phyloP scores from a whole-genome alignment of 306 rosid species.

The Calophaca sinica region DNA sequence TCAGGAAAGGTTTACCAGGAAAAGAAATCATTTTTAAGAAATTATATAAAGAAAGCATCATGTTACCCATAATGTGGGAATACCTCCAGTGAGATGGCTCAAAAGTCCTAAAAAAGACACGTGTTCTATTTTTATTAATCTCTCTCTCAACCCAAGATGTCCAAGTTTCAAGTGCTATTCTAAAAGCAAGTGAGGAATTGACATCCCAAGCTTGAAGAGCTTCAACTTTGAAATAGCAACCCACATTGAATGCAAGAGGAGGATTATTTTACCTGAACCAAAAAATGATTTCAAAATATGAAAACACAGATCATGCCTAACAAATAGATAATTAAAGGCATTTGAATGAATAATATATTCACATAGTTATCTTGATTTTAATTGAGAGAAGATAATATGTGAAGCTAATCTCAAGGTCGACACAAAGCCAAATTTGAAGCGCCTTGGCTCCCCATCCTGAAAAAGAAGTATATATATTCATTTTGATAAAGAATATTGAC shows the following conservation, averaged over 20 bases:
- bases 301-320: constrained; percentile 29
- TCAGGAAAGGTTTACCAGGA: constrained; percentile 1
- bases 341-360: background rate
- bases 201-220: constrained; percentile 70
- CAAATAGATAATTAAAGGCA: constrained; percentile 24
- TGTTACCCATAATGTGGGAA: constrained; percentile 44
- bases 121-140: constrained; percentile 64
- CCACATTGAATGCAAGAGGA: constrained; percentile 59
- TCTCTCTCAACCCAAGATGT: constrained; percentile 76
- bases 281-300: background rate
- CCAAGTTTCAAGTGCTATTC: constrained; percentile 74
- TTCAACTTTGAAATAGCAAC: constrained; percentile 77
- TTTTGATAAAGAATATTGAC: too few species aligned
- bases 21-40: constrained; percentile 24
- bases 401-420: too few species aligned
- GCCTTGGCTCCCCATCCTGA: too few species aligned
- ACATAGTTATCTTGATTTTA: too few species aligned
- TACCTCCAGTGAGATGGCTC: constrained; percentile 97
- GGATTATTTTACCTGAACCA: constrained; percentile 25
- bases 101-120: constrained; percentile 76
- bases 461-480: too few species aligned
- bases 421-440: too few species aligned
- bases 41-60: constrained; percentile 16
- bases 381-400: too few species aligned
- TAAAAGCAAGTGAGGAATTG: constrained; percentile 71